Percentiles rank a stretch among this genome's conserved stretches.
Evolutionary conservation across 345 rosid genomes (phyloP).

Genomic region (Cardamine chenopodiifolia): DNA sequence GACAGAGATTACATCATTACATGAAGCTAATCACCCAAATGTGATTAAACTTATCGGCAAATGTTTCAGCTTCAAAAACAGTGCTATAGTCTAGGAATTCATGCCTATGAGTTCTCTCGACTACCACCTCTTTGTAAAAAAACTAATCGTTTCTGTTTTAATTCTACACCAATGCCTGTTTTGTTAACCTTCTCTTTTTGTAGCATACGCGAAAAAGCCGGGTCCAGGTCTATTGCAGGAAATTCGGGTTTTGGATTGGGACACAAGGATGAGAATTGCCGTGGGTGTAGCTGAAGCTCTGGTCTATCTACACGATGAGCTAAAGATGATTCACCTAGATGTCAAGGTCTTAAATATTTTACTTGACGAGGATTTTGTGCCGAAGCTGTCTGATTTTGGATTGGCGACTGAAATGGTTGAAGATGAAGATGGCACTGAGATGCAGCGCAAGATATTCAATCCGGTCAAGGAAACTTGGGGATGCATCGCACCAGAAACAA

Average conservation of each 20-base stretch:
- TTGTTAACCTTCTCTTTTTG: not conserved
- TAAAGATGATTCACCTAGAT: conserved; percentile 65
- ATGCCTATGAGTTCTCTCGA: conserved; percentile 79
- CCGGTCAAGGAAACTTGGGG: conserved; percentile 68
- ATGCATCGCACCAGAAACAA: conserved; percentile 49
- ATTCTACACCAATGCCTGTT: not conserved
- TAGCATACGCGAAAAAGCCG: conserved; percentile 1
- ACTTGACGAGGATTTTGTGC: conserved; percentile 52
- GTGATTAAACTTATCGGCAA: conserved; percentile 69
- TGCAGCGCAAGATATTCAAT: conserved; percentile 46
- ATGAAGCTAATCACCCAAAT: conserved; percentile 63
- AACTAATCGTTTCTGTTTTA: not conserved
- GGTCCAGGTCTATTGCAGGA: not conserved
- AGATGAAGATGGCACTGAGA: conserved; percentile 59
- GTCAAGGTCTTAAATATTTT: conserved; percentile 68
- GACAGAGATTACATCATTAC: conserved; percentile 62
- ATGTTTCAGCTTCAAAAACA: conserved; percentile 54
- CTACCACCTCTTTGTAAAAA: conserved; percentile 55
- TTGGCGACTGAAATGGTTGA: conserved; percentile 43
- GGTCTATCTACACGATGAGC: conserved; percentile 63
- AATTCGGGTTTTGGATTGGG: conserved; percentile 55
- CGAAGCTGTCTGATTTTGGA: conserved; percentile 58
- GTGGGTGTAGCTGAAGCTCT: conserved; percentile 73
- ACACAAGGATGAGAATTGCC: conserved; percentile 67
- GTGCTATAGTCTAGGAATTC: conserved; percentile 69